A percentile compares a stretch with the other conserved stretches of the same genome.
These are phyloP conservation scores for Fusarium chaquense DNA, from an alignment of 2,329 filamentous ascomycete species.

Conservation along the genomic window DNA sequence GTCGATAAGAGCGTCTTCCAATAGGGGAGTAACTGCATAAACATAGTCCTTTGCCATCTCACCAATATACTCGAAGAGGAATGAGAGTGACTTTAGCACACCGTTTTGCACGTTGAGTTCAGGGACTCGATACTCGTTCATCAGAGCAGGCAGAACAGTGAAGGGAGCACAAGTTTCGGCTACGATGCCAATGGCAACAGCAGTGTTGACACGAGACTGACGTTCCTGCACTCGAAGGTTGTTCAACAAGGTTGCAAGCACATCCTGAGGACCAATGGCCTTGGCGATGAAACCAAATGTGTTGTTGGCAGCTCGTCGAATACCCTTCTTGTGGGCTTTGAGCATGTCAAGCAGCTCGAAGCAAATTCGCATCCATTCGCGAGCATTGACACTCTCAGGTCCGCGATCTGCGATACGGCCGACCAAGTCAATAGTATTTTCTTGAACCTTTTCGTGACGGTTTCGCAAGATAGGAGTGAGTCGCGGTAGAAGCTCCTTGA, in stretches of 20 bases:
- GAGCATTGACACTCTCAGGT: constrained; percentile 93
- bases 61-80: constrained; percentile 98
- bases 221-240: constrained; percentile 97
- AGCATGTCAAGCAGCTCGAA: constrained; percentile 99
- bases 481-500: constrained; percentile 93
- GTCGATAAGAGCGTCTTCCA: constrained; percentile 97
- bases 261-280: constrained; percentile 97
- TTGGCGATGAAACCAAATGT: constrained; percentile 99
- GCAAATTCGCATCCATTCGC: constrained; percentile 99
- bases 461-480: constrained; percentile 98
- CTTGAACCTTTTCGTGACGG: constrained; percentile 98
- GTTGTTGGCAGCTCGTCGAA: constrained; percentile 97
- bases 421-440: constrained; percentile 98
- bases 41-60: constrained; percentile 99
- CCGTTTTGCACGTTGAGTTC: constrained; percentile 99
- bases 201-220: constrained; percentile 97
- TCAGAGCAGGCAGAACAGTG: constrained; percentile 96
- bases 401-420: constrained; percentile 98
- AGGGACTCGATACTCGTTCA: constrained; percentile 99
- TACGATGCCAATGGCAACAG: constrained; percentile 97
- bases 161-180: constrained; percentile 98
- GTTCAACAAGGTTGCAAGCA: constrained; percentile 93
- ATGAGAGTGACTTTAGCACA: constrained; percentile 95
- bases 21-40: constrained; percentile 93
- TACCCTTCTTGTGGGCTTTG: constrained; percentile 99